These are phyloP conservation scores for Ceratocystis albifundus DNA, from an alignment of 2,329 filamentous ascomycete genomes.

Conservation along the genomic window DNA sequence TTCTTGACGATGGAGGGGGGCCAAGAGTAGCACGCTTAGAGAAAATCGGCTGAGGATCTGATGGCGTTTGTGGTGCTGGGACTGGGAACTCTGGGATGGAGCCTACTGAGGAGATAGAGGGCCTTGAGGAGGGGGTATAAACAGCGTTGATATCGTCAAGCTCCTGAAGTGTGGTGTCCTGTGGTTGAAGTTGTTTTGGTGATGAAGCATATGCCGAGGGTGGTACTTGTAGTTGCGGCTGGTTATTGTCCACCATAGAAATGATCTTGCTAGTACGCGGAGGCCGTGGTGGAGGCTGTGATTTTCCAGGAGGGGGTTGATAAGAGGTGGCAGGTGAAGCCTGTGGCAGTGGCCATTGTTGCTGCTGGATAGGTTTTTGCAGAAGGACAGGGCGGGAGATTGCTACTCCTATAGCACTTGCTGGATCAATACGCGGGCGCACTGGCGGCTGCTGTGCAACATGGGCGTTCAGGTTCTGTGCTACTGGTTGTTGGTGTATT, in stretches of 20 bases:
- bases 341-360: slow-evolving; percentile 31
- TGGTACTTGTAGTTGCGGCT: slow-evolving; percentile 42
- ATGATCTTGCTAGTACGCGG: slow-evolving; percentile 41
- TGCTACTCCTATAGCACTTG: slow-evolving; percentile 29
- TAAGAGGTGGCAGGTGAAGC: slow-evolving; percentile 33
- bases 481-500: not conserved
- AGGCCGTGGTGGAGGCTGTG: slow-evolving; percentile 44
- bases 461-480: not conserved
- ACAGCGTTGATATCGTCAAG: slow-evolving; percentile 36
- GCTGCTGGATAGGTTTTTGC: slow-evolving; percentile 43
- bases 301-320: slow-evolving; percentile 40
- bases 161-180: slow-evolving; percentile 30
- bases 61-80: slow-evolving; percentile 25
- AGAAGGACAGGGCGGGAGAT: slow-evolving; percentile 45
- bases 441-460: slow-evolving; percentile 5
- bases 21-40: slow-evolving; percentile 45
- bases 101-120: slow-evolving; percentile 43
- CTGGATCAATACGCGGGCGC: slow-evolving; percentile 26
- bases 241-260: slow-evolving; percentile 43
- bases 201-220: not conserved
- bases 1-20: slow-evolving; percentile 48
- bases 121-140: slow-evolving; percentile 39
- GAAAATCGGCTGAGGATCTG: slow-evolving; percentile 26
- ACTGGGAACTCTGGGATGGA: slow-evolving; percentile 49
- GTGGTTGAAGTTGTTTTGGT: slow-evolving; percentile 28